phyloP scores from a whole-genome alignment of 1,284 basidiomycete genomes.

The Meripilus lineatus region DNA sequence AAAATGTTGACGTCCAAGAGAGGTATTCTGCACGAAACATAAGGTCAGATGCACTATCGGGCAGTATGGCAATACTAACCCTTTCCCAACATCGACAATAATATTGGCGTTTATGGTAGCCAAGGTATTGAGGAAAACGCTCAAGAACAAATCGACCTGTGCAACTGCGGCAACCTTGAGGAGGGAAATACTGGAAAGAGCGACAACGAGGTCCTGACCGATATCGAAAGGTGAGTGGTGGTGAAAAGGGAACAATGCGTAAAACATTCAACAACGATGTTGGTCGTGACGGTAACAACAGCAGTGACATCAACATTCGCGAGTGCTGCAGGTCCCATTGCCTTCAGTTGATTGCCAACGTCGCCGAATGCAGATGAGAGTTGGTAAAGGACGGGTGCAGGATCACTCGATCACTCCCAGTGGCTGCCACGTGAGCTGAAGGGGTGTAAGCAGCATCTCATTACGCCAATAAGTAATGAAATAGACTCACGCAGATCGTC shows the following conservation, averaged over 20 bases:
- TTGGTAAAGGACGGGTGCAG: neutral
- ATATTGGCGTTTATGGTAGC: conserved; percentile 1
- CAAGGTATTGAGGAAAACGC: conserved; percentile 1
- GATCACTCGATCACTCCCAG: neutral
- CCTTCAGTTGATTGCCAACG: neutral
- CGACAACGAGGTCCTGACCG: conserved; percentile 1
- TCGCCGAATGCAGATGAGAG: neutral
- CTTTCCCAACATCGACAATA: neutral
- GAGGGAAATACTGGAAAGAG: neutral
- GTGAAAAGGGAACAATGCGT: neutral
- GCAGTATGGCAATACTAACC: too few relatives aligned
- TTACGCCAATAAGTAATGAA: neutral
- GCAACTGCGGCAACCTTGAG: neutral
- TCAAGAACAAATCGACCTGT: conserved; percentile 2
- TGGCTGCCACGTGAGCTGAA: conserved; percentile 2
- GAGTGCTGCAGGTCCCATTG: neutral
- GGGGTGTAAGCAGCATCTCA: neutral
- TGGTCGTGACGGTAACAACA: neutral
- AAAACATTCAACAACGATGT: conserved; percentile 1
- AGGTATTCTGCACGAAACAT: conserved; percentile 5
- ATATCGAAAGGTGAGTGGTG: neutral
- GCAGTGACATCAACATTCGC: conserved; percentile 1
- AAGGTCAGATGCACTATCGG: too few relatives aligned
- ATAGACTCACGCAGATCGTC: conserved; percentile 1
- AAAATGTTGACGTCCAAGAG: conserved; percentile 2